phyloP scores from a whole-genome alignment of 805 yeast species.

The Wickerhamiella azyma region DNA sequence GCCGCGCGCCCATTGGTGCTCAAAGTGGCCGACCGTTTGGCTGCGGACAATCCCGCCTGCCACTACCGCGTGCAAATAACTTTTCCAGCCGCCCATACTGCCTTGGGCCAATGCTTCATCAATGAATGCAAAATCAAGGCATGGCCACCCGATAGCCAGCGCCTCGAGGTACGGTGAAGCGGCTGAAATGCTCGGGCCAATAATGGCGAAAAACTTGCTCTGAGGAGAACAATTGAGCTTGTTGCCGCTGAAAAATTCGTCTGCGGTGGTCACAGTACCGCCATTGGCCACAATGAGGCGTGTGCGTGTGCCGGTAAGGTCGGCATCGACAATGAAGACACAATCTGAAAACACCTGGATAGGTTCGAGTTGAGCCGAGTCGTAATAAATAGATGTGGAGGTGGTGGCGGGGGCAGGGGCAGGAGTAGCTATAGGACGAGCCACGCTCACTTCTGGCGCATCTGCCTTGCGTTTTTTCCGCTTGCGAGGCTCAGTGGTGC shows the following conservation, averaged over 20 bases:
- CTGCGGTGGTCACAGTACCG: background rate
- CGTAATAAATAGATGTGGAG: background rate
- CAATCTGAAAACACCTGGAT: background rate
- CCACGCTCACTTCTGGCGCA: background rate
- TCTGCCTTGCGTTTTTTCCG: background rate
- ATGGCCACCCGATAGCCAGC: slow-evolving; percentile 77
- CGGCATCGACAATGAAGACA: slow-evolving; percentile 2
- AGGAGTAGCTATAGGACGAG: background rate
- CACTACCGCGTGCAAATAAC: slow-evolving; percentile 63
- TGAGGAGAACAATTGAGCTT: background rate
- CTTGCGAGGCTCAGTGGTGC: background rate
- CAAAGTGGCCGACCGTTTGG: slow-evolving; percentile 20
- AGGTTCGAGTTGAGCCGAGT: background rate
- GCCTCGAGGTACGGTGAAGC: slow-evolving; percentile 68
- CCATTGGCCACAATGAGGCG: background rate
- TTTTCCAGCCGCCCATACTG: slow-evolving; percentile 30
- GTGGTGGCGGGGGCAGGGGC: background rate
- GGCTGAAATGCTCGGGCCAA: slow-evolving; percentile 30
- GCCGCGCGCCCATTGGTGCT: slow-evolving; percentile 15
- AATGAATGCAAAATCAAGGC: slow-evolving; percentile 46
- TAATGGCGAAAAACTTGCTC: slow-evolving; percentile 46
- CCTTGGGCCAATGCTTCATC: slow-evolving; percentile 32
- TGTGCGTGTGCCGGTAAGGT: background rate
- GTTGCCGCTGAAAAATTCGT: background rate
- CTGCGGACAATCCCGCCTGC: slow-evolving; percentile 31